Base-by-base conservation (phyloP, 2,329 filamentous ascomycete genomes). In the Calonectria leucothoes region DNA sequence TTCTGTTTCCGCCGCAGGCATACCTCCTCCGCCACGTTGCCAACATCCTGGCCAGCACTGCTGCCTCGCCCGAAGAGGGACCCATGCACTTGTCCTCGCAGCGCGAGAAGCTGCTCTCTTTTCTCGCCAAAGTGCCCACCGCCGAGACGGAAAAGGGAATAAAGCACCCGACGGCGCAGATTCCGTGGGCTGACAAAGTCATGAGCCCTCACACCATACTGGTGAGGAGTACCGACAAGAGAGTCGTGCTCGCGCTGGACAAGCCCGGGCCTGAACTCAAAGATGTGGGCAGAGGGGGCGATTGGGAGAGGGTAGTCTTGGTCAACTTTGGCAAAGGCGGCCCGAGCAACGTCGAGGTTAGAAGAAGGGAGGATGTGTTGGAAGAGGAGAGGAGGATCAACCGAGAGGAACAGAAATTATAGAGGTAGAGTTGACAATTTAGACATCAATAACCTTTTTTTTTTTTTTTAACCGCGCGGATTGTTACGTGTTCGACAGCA, bases 1-100 rank as follows among this genome's bases (percentile, higher is more conserved):
- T 97, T 71, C 86, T 99, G 6, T 98, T 97, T 81, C 97, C 97
- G 5, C 97, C 97, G 0, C 97, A 98, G 81, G 93, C 93, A 81
- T 95, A 94, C 83, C 89, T 97, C 5, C 87, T 95, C 14, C 85
- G 88, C 39, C 84, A 94, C 0, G 83, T 94, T 2, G 83, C 89
- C 0, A 85, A 84, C 2, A 91, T 92, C 77, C 84, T 94, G 20
- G 82, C 81, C 5, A 83, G 85, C 6, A 79, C 79, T 0, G 70
- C 76, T 33, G 79, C 75, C 20, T 80, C 82, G 0, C 82, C 80
- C 0, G 76, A 79, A 11, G 76, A 78, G 20, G 79, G 78, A 1
- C 72, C 79, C 1, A 70, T 76, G 25, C 79, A 87, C 76, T 92
- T 81, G 81, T 86, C 80, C 42, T 76, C 78, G 0, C 89, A 93